Percentiles rank a stretch among this genome's conserved stretches.
Conservation (phyloP, 2,329 filamentous ascomycete species). For the Pseudophaeomoniella oleicola region DNA sequence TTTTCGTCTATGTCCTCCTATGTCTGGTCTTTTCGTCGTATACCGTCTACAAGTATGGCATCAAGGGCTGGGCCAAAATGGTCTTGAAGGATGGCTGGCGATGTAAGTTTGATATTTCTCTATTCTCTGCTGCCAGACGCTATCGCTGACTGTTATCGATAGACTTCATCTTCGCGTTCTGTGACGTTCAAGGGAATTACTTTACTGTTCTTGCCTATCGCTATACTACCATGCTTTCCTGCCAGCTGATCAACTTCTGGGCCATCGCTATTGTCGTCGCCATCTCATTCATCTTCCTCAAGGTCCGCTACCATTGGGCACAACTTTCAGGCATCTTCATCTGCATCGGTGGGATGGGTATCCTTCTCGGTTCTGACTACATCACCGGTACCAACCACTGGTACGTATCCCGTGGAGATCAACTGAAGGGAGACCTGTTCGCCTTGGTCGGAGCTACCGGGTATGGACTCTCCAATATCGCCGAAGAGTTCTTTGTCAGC, state of each 20-base stretch:
- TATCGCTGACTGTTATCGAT: conserved; percentile 1
- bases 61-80: conserved; percentile 51
- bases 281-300: conserved; percentile 67
- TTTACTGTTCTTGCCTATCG: conserved; percentile 91
- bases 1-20: conserved; percentile 87
- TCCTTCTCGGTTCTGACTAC: conserved; percentile 77
- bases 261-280: conserved; percentile 85
- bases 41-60: conserved; percentile 67
- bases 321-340: conserved; percentile 80
- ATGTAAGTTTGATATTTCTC: conserved; percentile 29
- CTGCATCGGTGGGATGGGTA: conserved; percentile 79
- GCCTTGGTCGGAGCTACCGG: conserved; percentile 76
- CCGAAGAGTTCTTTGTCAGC: conserved; percentile 87
- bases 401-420: conserved; percentile 38
- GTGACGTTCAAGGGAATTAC: conserved; percentile 95
- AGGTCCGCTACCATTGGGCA: conserved; percentile 75
- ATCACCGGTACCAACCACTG: conserved; percentile 59
- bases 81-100: conserved; percentile 69
- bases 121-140: too few relatives aligned
- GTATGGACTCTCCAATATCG: conserved; percentile 82
- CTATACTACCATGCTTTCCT: conserved; percentile 81
- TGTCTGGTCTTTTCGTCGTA: conserved; percentile 67
- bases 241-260: conserved; percentile 97
- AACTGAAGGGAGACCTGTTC: conserved; percentile 85
- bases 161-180: conserved; percentile 75